Conservation (phyloP, 495 filamentous ascomycete genomes). For the Daldinia loculata region DNA sequence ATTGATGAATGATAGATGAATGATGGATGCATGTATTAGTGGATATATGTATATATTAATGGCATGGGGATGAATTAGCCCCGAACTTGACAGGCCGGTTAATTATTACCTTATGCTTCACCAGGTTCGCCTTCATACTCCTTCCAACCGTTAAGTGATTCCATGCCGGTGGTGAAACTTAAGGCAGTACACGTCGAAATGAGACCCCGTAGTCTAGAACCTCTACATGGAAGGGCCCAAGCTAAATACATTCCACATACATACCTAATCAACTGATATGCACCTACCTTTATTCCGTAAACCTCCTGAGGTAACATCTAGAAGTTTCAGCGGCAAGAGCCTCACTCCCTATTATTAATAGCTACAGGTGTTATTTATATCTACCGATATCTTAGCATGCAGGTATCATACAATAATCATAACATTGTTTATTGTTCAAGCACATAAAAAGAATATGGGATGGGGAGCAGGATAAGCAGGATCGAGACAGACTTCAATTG, state of each 20-base stretch:
- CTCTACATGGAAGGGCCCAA: not conserved
- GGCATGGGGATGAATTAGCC: not conserved
- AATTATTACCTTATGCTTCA: constrained; percentile 3
- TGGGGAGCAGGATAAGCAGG: constrained; percentile 8
- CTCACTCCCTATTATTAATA: constrained; percentile 17
- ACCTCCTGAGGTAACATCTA: constrained; percentile 20
- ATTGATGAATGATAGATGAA: too few relatives aligned
- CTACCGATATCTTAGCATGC: constrained; percentile 10
- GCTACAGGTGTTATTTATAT: constrained; percentile 25
- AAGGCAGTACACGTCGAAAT: constrained; percentile 17
- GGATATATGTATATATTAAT: not conserved
- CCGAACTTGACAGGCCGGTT: not conserved
- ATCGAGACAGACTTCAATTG: constrained; percentile 17
- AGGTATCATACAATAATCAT: not conserved
- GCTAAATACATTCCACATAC: not conserved
- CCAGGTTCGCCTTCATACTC: not conserved
- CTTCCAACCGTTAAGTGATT: constrained; percentile 1
- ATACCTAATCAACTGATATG: too few relatives aligned
- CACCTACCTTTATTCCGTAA: not conserved
- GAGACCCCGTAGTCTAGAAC: constrained; percentile 10
- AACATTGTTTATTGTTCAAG: not conserved
- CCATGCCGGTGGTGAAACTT: constrained; percentile 36
- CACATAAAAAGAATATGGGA: constrained; percentile 13
- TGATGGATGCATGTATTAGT: too few relatives aligned
- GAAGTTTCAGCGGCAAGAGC: constrained; percentile 29